Evolutionary conservation across 495 filamentous ascomycete genomes (phyloP).

Genomic region (Hypoxylon crocopeplum): DNA sequence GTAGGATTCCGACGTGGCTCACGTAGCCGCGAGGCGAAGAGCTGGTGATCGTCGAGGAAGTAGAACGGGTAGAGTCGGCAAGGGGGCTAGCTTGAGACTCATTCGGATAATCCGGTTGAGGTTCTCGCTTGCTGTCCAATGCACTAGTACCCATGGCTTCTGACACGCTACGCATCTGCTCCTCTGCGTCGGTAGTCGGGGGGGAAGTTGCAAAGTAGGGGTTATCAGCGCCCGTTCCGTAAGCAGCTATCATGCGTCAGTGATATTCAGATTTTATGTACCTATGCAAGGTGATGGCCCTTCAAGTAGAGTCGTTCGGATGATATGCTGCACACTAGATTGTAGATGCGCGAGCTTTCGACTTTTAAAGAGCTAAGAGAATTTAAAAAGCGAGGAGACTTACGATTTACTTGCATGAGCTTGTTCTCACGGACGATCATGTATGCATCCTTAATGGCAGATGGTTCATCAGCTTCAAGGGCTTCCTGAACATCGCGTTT

Average conservation of each 20-base stretch:
- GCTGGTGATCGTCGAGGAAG: conserved; percentile 51
- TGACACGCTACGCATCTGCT: conserved; percentile 39
- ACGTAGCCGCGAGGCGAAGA: conserved; percentile 62
- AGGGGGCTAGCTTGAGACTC: conserved; percentile 41
- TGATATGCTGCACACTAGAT: background rate
- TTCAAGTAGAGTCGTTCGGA: background rate
- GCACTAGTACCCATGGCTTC: conserved; percentile 24
- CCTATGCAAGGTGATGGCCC: too few species aligned
- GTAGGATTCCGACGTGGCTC: conserved; percentile 86
- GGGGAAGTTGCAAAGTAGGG: conserved; percentile 50
- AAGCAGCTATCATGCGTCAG: conserved; percentile 34
- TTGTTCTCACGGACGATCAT: conserved; percentile 97
- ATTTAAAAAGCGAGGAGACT: conserved; percentile 44
- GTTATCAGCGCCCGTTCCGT: conserved; percentile 45
- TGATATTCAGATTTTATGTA: background rate
- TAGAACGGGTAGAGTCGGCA: conserved; percentile 50
- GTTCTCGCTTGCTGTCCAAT: conserved; percentile 10
- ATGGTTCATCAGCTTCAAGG: conserved; percentile 87
- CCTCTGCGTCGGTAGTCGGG: conserved; percentile 37
- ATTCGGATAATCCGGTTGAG: conserved; percentile 11
- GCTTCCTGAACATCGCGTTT: conserved; percentile 95
- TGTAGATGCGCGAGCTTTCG: background rate
- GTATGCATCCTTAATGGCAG: conserved; percentile 98
- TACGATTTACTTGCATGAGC: conserved; percentile 93
- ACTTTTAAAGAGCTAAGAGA: background rate